Evolutionary conservation across 2,329 filamentous ascomycete genomes (phyloP).

Genomic region (Dactylellina parvicollis): DNA sequence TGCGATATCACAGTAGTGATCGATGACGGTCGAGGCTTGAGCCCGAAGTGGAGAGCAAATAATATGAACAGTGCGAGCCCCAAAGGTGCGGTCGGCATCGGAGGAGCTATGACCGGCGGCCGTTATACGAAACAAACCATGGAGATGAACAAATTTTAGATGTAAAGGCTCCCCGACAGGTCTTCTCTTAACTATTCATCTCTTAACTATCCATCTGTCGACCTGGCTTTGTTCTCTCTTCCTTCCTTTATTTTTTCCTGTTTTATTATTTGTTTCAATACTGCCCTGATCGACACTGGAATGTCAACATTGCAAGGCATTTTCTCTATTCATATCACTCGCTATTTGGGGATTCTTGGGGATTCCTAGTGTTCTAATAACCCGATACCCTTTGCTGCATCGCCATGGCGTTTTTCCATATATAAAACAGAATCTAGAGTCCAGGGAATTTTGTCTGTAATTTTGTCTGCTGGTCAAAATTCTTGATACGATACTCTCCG

Average conservation of each 20-base stretch:
- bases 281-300: conserved; percentile 39
- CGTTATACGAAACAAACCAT: conserved; percentile 50
- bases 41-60: conserved; percentile 27
- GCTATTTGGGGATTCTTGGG: conserved; percentile 12
- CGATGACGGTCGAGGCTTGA: conserved; percentile 26
- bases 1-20: conserved; percentile 43
- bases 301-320: conserved; percentile 39
- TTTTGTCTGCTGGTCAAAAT: no score
- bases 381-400: conserved; percentile 43
- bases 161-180: neutral
- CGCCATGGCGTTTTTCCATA: conserved; percentile 24
- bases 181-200: neutral
- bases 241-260: neutral
- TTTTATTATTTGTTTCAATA: conserved; percentile 3
- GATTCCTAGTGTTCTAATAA: conserved; percentile 30
- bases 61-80: conserved; percentile 17
- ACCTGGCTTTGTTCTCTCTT: neutral
- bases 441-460: neutral
- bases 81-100: conserved; percentile 32
- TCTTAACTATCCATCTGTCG: no score
- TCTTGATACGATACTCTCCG: neutral
- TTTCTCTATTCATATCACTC: conserved; percentile 38
- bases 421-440: conserved; percentile 1
- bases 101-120: conserved; percentile 50
- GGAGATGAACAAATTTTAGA: conserved; percentile 52